Conservation (phyloP, 2,329 filamentous ascomycete genomes). For the Nothomitra cinnamomea region DNA sequence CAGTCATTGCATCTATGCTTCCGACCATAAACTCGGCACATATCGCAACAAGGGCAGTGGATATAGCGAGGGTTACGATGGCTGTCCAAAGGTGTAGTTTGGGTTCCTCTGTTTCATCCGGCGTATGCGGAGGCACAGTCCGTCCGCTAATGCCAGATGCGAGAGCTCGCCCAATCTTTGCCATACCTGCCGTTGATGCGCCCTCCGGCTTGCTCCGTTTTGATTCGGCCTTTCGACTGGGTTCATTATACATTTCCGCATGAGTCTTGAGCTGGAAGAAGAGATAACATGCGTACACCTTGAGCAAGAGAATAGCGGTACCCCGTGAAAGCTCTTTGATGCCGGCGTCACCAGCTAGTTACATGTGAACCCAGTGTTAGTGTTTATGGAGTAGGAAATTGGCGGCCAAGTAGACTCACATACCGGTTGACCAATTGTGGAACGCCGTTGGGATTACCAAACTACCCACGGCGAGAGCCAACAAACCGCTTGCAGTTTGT, state of each 20-base stretch:
- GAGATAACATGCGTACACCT: constrained; percentile 72
- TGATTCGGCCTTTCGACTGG: constrained; percentile 54
- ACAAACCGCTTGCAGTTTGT: constrained; percentile 68
- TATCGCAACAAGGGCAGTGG: constrained; percentile 64
- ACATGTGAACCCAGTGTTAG: constrained; percentile 1
- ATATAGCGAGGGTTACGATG: constrained; percentile 49
- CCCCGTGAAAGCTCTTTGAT: constrained; percentile 44
- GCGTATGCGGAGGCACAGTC: constrained; percentile 28
- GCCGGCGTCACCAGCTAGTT: constrained; percentile 16
- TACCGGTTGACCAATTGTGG: constrained; percentile 34
- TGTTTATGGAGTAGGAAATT: too few relatives aligned
- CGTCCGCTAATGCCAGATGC: constrained; percentile 32
- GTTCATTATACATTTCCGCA: constrained; percentile 58
- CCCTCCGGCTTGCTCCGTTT: constrained; percentile 27
- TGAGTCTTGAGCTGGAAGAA: constrained; percentile 88
- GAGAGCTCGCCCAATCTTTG: constrained; percentile 34
- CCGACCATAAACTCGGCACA: constrained; percentile 52
- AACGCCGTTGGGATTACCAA: constrained; percentile 87
- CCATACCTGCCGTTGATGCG: constrained; percentile 31
- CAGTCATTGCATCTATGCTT: constrained; percentile 38
- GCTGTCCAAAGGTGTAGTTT: constrained; percentile 58
- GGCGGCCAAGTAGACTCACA: too few relatives aligned
- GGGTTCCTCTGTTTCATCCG: constrained; percentile 58
- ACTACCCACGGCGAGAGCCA: constrained; percentile 62
- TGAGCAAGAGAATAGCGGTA: constrained; percentile 60